Evolutionary conservation across 345 rosid genomes (phyloP).

Genomic region (Pistacia vera): DNA sequence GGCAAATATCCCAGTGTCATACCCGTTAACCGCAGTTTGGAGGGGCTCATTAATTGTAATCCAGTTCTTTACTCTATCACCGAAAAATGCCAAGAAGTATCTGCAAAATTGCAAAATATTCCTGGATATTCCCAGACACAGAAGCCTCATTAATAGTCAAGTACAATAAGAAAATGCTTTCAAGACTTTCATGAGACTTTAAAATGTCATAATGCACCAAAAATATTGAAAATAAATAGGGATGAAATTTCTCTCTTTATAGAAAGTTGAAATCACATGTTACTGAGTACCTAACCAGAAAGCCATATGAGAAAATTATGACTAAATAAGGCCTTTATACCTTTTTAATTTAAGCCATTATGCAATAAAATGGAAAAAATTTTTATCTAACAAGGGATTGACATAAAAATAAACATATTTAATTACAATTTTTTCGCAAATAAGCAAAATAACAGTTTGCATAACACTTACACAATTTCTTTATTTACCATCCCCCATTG

Average conservation of each 20-base stretch:
- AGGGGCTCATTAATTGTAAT: constrained; percentile 83
- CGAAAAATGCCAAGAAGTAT: constrained; percentile 69
- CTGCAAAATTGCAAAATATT: constrained; percentile 71
- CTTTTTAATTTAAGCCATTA: not conserved
- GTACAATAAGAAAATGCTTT: not conserved
- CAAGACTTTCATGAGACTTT: not conserved
- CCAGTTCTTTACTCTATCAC: constrained; percentile 92
- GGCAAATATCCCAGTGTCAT: constrained; percentile 57
- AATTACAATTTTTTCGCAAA: constrained; percentile 4
- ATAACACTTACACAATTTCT: constrained; percentile 72
- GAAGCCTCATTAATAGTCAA: constrained; percentile 14
- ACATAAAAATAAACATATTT: not conserved
- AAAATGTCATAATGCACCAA: not conserved
- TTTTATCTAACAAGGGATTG: not conserved
- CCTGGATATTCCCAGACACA: constrained; percentile 50
- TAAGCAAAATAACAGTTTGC: not conserved
- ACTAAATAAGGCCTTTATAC: not conserved
- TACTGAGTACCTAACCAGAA: not conserved
- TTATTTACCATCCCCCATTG: constrained; percentile 76
- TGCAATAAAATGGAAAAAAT: not conserved
- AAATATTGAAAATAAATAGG: not conserved
- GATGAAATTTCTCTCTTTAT: not conserved
- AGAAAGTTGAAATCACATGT: not conserved
- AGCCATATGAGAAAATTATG: not conserved
- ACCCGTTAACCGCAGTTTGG: constrained; percentile 59